Conservation (phyloP, 83 land plant species). For the Isoetes engelmannii region DNA sequence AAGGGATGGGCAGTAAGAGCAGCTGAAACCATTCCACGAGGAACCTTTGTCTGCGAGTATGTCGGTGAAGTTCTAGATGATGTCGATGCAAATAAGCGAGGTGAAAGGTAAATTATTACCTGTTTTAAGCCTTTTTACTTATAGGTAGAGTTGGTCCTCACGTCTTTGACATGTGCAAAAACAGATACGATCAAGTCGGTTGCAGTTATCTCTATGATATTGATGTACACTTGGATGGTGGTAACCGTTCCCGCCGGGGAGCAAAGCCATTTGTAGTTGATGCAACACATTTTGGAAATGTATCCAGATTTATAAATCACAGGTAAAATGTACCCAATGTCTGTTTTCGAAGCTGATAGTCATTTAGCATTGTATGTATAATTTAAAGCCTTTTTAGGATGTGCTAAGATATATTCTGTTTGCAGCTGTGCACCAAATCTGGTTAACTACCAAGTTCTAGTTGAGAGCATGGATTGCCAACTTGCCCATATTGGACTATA, state of each 20-base stretch:
- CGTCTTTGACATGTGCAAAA: slow-evolving; percentile 9
- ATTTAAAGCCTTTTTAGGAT: not conserved
- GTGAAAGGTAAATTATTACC: slow-evolving; percentile 46
- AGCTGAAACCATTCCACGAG: slow-evolving; percentile 67
- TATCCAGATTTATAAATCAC: slow-evolving; percentile 93
- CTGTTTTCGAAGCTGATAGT: not conserved
- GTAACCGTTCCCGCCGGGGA: slow-evolving; percentile 42
- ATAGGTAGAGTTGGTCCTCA: not conserved
- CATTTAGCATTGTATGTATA: not conserved
- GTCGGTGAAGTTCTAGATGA: slow-evolving; percentile 89
- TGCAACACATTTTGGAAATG: slow-evolving; percentile 84
- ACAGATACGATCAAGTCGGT: slow-evolving; percentile 66
- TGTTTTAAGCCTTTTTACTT: not conserved
- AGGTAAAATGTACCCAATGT: slow-evolving; percentile 41
- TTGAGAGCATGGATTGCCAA: slow-evolving; percentile 96
- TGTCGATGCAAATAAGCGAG: slow-evolving; percentile 62
- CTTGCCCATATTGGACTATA: slow-evolving; percentile 93
- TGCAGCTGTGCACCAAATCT: slow-evolving; percentile 88
- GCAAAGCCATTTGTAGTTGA: slow-evolving; percentile 74
- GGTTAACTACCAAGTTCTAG: slow-evolving; percentile 73
- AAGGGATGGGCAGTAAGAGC: slow-evolving; percentile 99
- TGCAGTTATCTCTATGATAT: slow-evolving; percentile 76
- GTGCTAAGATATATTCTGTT: not conserved
- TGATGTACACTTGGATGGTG: slow-evolving; percentile 50
- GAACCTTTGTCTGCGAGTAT: slow-evolving; percentile 91